phyloP scores from a whole-genome alignment of 1,284 basidiomycete genomes.

The Melampsora larici-populina region DNA sequence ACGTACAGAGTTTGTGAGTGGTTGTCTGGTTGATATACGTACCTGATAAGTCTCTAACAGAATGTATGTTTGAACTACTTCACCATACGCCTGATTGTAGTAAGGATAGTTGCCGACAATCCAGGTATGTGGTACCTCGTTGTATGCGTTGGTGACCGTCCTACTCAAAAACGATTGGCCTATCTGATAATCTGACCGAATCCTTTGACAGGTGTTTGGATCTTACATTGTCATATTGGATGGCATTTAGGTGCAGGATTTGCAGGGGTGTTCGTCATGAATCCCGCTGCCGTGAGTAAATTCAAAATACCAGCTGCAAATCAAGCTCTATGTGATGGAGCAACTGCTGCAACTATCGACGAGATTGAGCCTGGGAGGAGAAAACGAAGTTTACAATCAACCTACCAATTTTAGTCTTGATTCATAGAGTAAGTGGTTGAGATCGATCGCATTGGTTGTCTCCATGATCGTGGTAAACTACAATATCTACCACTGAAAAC shows the following conservation, averaged over 20 bases:
- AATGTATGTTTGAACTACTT: not conserved
- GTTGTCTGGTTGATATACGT: not conserved
- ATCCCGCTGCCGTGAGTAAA: not conserved
- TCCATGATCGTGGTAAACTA: no score
- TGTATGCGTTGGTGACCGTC: no score
- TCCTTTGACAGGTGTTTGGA: not conserved
- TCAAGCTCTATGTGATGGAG: not conserved
- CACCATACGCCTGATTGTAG: not conserved
- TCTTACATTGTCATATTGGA: slow-evolving; percentile 23
- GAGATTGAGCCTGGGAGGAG: slow-evolving; percentile 30
- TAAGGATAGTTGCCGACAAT: slow-evolving; percentile 6
- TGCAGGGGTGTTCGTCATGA: slow-evolving; percentile 7
- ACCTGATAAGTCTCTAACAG: not conserved
- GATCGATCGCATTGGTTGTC: no score
- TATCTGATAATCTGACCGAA: not conserved
- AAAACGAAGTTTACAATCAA: no score
- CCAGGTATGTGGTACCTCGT: not conserved
- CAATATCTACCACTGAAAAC: no score
- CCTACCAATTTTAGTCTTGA: no score
- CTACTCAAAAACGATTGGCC: no score
- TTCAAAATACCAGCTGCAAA: not conserved
- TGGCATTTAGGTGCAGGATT: slow-evolving; percentile 20
- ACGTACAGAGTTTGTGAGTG: slow-evolving; percentile 33
- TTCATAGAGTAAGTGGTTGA: no score
- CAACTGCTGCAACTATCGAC: slow-evolving; percentile 19